Conservation (phyloP, 306 rosid genomes). For the Inga oerstediana region DNA sequence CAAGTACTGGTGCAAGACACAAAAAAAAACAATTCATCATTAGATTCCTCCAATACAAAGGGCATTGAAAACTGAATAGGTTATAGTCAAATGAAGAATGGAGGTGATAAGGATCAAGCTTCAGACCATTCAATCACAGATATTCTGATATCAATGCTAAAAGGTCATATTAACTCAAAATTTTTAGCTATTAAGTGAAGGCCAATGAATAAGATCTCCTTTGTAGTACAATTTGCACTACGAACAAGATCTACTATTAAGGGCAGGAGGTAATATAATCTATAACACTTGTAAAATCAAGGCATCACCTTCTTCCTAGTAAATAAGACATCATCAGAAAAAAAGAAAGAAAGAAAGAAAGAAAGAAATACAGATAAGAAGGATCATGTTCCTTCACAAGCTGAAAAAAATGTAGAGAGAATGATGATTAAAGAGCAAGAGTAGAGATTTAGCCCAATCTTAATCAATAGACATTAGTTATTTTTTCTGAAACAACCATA, state of each 20-base stretch:
- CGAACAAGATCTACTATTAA: too few relatives aligned
- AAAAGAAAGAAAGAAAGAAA: neutral
- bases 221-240: too few relatives aligned
- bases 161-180: neutral
- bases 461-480: neutral
- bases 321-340: neutral
- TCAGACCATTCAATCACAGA: neutral
- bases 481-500: constrained; percentile 1
- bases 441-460: neutral
- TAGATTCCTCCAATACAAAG: neutral
- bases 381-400: neutral
- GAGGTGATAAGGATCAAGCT: neutral
- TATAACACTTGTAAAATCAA: neutral
- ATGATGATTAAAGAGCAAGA: neutral
- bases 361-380: neutral
- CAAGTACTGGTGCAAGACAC: constrained; percentile 60
- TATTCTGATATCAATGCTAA: neutral
- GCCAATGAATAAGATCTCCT: neutral
- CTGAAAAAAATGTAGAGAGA: neutral
- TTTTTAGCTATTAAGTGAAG: neutral
- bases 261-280: neutral
- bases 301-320: neutral
- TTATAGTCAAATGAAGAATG: neutral
- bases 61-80: neutral
- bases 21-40: neutral